A percentile compares a stretch with the other conserved stretches of the same genome.
phyloP scores from a whole-genome alignment of 352 stramenopile genomes.

The Globisporangium sylvaticum region DNA sequence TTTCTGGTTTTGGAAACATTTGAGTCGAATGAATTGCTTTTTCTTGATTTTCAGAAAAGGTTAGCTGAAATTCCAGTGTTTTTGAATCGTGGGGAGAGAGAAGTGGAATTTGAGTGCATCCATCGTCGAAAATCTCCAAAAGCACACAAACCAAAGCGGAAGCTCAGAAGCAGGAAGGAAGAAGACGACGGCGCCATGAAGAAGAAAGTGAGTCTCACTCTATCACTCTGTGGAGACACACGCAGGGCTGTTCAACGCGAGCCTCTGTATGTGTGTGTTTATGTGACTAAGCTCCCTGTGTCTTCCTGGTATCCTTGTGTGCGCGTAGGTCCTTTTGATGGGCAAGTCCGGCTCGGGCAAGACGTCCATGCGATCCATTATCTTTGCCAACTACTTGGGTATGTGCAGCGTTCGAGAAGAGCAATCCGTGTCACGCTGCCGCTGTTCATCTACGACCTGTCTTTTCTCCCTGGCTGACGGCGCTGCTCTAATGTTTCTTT shows the following conservation, averaged over 20 bases:
- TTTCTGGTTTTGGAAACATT: neutral
- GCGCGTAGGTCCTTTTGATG: conserved; percentile 91
- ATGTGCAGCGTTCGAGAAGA: neutral
- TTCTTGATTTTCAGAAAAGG: neutral
- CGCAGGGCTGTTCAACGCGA: too few relatives aligned
- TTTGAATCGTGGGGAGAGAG: neutral
- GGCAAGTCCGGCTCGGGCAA: conserved; percentile 96
- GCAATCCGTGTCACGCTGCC: too few relatives aligned
- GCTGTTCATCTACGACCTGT: too few relatives aligned
- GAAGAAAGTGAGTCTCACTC: conserved; percentile 46
- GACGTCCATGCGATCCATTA: conserved; percentile 99
- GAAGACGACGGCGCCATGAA: conserved; percentile 34
- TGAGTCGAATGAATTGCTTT: neutral
- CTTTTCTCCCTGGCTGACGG: too few relatives aligned
- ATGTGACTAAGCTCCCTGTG: neutral
- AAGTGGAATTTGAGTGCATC: neutral
- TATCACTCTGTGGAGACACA: neutral
- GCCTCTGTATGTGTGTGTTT: neutral
- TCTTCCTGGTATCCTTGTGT: neutral
- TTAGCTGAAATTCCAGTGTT: neutral
- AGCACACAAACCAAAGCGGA: neutral
- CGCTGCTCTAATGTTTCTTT: too few relatives aligned
- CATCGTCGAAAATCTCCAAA: neutral
- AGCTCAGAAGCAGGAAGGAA: conserved; percentile 4
- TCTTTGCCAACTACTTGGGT: conserved; percentile 99